Evolutionary conservation across 805 yeast genomes (phyloP), one percentile per base, ranked within the genome.

Genomic region (Monosporozyma siamensis): DNA sequence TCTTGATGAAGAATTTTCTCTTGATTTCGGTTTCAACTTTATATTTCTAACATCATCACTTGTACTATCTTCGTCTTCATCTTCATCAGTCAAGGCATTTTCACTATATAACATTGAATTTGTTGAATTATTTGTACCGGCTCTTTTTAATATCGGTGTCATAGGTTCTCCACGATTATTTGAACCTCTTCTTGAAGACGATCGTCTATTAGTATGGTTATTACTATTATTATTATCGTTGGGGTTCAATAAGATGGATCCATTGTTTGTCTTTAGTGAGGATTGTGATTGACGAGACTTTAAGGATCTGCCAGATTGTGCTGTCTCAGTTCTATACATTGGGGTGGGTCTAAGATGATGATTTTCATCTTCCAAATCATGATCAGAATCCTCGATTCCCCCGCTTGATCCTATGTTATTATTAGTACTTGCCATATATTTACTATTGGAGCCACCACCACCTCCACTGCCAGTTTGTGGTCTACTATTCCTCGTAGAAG

Each of bases 151-250:
- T 11, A 30, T 41, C 24, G 44, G 44, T n/a, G 31, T 37, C 38
- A 30, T 39, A 12, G 41, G 27, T 23, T 29, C 34, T 4, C 8
- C 21, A 24, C 6, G 17, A 21, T n/a, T 32, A 14, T 24, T 32
- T 12, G 23, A 34, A 3, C 30, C 17, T 26, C 36, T 24, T n/a
- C 37, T 30, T 10, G 38, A 32, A 3, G 41, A 30, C 14, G 38
- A 23, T 44, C 42, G 35, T 68, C 24, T 29, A 42, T 75, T 61
- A 41, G 60, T 62, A 8, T 58, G 50, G 32, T 53, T 53, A 11
- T 50, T 40, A 9, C 53, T 49, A 26, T 58, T 62, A 37, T 44
- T 43, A 18, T 42, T 45, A 27, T 31, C 14, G 11, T 5, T 25
- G 9, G 36, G 24, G 6, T 31, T 31, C 36, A 40, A n/a, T 20